Conservation (phyloP, 2,329 filamentous ascomycete genomes). For the Aspergillus texensis region DNA sequence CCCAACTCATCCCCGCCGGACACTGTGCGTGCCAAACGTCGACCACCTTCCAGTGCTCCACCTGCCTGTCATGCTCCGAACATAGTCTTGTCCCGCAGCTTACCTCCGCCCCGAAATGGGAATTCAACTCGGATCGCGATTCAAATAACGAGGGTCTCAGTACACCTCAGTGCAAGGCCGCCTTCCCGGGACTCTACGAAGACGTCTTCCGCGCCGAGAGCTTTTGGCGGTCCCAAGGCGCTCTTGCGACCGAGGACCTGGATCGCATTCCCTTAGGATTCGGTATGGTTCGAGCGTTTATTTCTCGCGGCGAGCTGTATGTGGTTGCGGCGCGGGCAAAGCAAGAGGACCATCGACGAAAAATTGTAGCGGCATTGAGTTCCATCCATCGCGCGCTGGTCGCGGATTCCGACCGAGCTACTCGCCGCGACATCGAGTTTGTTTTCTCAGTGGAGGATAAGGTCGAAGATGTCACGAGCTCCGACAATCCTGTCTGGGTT, state of each 20-base stretch:
- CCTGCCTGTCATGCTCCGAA: constrained; percentile 33
- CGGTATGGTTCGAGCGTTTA: constrained; percentile 40
- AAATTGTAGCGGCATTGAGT: constrained; percentile 47
- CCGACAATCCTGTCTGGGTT: constrained; percentile 45
- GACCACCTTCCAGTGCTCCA: constrained; percentile 42
- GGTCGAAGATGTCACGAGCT: constrained; percentile 45
- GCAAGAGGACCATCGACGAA: constrained; percentile 42
- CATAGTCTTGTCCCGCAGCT: constrained; percentile 10
- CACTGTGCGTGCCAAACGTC: constrained; percentile 43
- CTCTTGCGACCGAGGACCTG: constrained; percentile 30
- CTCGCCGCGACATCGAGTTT: constrained; percentile 51
- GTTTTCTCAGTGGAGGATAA: constrained; percentile 48
- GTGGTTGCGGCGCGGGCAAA: constrained; percentile 32
- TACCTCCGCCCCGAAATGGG: constrained; percentile 25
- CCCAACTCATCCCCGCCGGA: constrained; percentile 42
- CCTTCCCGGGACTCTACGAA: constrained; percentile 42
- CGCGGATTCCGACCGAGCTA: constrained; percentile 35
- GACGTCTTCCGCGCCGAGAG: constrained; percentile 33
- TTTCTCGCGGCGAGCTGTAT: constrained; percentile 37
- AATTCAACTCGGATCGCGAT: constrained; percentile 37
- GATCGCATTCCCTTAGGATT: constrained; percentile 30
- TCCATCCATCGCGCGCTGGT: constrained; percentile 54
- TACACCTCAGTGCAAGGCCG: constrained; percentile 31
- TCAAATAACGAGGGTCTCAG: constrained; percentile 33
- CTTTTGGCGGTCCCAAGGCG: constrained; percentile 33